phyloP scores from a whole-genome alignment of 2,329 filamentous ascomycete genomes.

The Colletotrichum camelliae region DNA sequence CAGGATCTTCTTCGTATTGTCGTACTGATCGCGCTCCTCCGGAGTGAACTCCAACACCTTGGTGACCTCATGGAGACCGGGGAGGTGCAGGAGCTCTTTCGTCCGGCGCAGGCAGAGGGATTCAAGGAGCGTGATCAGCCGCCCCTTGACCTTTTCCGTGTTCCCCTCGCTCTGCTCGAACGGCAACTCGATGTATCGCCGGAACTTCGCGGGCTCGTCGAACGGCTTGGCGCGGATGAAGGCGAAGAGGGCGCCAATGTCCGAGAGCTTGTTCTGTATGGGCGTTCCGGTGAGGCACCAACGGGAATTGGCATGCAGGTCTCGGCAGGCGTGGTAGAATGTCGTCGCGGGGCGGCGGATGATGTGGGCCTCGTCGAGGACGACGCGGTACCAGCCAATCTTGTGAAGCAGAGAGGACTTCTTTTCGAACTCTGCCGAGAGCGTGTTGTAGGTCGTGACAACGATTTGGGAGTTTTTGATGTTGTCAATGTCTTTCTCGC shows the following conservation, averaged over 20 bases:
- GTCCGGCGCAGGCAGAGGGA: constrained; percentile 47
- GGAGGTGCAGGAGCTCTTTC: constrained; percentile 43
- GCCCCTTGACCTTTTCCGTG: constrained; percentile 26
- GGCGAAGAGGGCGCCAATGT: constrained; percentile 55
- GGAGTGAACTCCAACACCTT: constrained; percentile 36
- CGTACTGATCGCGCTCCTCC: constrained; percentile 36
- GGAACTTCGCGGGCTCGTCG: constrained; percentile 43
- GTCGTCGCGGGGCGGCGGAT: constrained; percentile 50
- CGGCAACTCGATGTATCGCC: constrained; percentile 46
- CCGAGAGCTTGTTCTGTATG: constrained; percentile 57
- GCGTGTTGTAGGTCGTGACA: constrained; percentile 53
- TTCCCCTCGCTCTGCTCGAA: constrained; percentile 32
- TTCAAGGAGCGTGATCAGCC: constrained; percentile 38
- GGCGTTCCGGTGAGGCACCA: constrained; percentile 62
- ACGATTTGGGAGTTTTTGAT: constrained; percentile 44
- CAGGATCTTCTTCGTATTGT: constrained; percentile 39
- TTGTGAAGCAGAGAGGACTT: constrained; percentile 31
- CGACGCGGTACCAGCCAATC: constrained; percentile 45
- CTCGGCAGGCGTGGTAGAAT: constrained; percentile 45
- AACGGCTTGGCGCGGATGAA: constrained; percentile 52
- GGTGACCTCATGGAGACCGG: constrained; percentile 25
- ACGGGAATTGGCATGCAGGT: constrained; percentile 46
- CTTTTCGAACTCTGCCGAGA: constrained; percentile 38
- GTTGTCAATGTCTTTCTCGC: constrained; percentile 26
- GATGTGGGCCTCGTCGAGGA: constrained; percentile 55